phyloP scores from a whole-genome alignment of 2,329 filamentous ascomycete species.

The Teratosphaeria pseudoeucalypti region DNA sequence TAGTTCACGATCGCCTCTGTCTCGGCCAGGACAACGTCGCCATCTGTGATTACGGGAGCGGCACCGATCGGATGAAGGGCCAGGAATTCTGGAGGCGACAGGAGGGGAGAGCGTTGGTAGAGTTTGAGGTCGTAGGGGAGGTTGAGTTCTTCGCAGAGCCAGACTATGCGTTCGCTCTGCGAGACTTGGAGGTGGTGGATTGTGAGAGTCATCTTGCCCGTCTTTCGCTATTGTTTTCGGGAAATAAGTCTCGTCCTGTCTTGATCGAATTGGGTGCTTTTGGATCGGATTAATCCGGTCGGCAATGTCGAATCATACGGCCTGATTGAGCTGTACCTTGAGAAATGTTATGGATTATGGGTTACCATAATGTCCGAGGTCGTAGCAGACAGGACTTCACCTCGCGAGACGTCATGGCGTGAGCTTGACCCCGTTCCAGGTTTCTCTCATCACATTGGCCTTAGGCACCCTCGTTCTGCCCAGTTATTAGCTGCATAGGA shows the following conservation, averaged over 20 bases:
- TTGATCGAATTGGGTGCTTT: background rate
- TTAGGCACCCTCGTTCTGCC: too few relatives aligned
- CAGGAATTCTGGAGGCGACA: constrained; percentile 21
- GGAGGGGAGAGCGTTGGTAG: constrained; percentile 37
- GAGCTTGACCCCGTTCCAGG: too few relatives aligned
- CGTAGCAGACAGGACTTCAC: too few relatives aligned
- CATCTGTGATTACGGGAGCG: constrained; percentile 52
- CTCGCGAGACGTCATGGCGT: too few relatives aligned
- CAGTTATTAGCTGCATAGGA: too few relatives aligned
- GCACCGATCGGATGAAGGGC: constrained; percentile 38
- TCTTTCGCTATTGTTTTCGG: background rate
- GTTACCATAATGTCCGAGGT: too few relatives aligned
- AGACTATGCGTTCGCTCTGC: constrained; percentile 55
- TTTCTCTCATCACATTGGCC: too few relatives aligned
- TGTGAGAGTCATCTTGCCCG: constrained; percentile 23
- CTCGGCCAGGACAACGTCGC: constrained; percentile 45
- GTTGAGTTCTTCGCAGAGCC: constrained; percentile 54
- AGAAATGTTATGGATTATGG: too few relatives aligned
- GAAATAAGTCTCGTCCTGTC: background rate
- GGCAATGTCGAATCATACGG: background rate
- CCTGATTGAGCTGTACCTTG: background rate
- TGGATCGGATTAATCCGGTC: background rate
- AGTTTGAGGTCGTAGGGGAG: constrained; percentile 43
- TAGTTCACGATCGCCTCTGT: constrained; percentile 52
- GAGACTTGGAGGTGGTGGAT: constrained; percentile 35